Percentiles rank a stretch among this genome's conserved stretches.
Conservation (phyloP, 768 basidiomycete genomes). For the Kockovaella imperatae region DNA sequence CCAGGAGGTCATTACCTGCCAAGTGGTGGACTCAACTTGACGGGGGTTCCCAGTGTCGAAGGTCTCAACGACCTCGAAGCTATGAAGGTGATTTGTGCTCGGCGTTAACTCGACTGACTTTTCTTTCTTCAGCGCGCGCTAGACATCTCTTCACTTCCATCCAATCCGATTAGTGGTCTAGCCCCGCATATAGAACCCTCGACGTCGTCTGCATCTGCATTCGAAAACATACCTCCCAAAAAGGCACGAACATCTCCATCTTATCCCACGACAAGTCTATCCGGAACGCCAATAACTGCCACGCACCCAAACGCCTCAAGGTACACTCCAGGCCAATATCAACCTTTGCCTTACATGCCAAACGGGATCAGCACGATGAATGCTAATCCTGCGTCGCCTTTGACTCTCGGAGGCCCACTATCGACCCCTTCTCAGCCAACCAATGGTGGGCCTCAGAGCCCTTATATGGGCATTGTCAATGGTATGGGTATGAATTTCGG, state of each 20-base stretch:
- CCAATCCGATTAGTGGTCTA: slow-evolving; percentile 28
- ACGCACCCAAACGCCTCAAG: too few species aligned
- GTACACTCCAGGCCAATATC: slow-evolving; percentile 3
- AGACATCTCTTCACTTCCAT: slow-evolving; percentile 27
- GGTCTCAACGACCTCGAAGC: slow-evolving; percentile 19
- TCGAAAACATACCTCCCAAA: slow-evolving; percentile 19
- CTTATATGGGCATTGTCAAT: slow-evolving; percentile 20
- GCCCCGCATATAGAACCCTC: slow-evolving; percentile 23
- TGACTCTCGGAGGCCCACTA: slow-evolving; percentile 3
- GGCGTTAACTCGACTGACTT: background rate
- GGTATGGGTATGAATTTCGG: slow-evolving; percentile 31
- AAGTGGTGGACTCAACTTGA: background rate
- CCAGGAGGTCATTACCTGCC: too few species aligned
- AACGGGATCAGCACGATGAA: background rate
- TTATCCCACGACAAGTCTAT: too few species aligned
- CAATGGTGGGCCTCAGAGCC: slow-evolving; percentile 4
- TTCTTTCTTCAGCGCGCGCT: slow-evolving; percentile 20
- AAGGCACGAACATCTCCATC: slow-evolving; percentile 21
- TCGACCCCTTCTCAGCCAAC: slow-evolving; percentile 2
- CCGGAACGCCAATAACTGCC: too few species aligned
- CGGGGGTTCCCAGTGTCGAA: background rate
- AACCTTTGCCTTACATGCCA: background rate
- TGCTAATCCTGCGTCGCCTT: background rate
- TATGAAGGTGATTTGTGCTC: slow-evolving; percentile 33
- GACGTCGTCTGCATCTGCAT: background rate